Evolutionary conservation across 1,139 yeast genomes (phyloP).

Genomic region (Protomyces inouyei): DNA sequence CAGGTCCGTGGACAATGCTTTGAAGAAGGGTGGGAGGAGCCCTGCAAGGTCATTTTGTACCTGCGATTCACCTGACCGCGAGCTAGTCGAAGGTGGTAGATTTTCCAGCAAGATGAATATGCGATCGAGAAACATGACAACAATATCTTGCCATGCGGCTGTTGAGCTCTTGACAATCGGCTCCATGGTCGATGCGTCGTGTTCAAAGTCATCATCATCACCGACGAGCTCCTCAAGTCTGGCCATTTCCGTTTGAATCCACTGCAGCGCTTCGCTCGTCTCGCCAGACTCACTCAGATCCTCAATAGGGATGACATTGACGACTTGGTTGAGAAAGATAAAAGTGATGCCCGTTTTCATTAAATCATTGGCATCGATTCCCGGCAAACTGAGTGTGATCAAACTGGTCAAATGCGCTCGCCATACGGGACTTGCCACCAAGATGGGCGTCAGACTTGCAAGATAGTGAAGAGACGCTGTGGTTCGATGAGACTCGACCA

Average conservation of each 20-base stretch:
- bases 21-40: conserved; percentile 66
- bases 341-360: conserved; percentile 66
- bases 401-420: conserved; percentile 76
- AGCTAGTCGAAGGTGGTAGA: conserved; percentile 57
- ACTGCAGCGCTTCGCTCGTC: conserved; percentile 61
- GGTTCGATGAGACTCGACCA: conserved; percentile 78
- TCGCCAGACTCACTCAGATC: conserved; percentile 43
- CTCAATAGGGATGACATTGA: conserved; percentile 66
- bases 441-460: conserved; percentile 60
- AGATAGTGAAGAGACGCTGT: conserved; percentile 66
- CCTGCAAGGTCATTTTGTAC: conserved; percentile 44
- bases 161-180: conserved; percentile 70
- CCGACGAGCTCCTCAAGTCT: conserved; percentile 36
- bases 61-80: conserved; percentile 33
- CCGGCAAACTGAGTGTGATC: conserved; percentile 65
- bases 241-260: conserved; percentile 51
- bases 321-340: conserved; percentile 64
- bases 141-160: conserved; percentile 59
- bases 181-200: conserved; percentile 42
- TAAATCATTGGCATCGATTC: conserved; percentile 84
- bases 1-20: conserved; percentile 63
- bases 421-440: conserved; percentile 61
- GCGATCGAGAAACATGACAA: conserved; percentile 55
- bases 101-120: conserved; percentile 67
- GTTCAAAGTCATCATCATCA: conserved; percentile 11